These are phyloP conservation scores for Dothiorella sarmentorum DNA, from an alignment of 2,329 filamentous ascomycete genomes.

Conservation along the genomic window DNA sequence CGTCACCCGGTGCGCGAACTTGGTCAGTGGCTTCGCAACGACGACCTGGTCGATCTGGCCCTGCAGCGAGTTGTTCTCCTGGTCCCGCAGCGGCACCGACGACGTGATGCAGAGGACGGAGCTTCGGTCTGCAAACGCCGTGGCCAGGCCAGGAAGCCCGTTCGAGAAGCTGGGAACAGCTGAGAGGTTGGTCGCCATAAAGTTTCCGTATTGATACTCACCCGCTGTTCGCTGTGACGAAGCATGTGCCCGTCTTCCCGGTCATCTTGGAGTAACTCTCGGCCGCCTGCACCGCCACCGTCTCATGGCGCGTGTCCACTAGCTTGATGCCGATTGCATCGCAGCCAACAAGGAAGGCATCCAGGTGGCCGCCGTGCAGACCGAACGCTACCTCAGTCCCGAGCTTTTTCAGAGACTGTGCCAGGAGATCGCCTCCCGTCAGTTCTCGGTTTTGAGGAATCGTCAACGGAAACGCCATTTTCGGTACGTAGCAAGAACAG, in stretches of 20 bases:
- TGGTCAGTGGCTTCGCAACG: constrained; percentile 43
- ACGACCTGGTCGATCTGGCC: constrained; percentile 48
- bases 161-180: constrained; percentile 41
- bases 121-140: constrained; percentile 45
- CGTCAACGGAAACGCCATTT: constrained; percentile 8
- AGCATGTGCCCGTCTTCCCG: constrained; percentile 45
- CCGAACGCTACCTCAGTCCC: constrained; percentile 47
- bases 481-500: neutral
- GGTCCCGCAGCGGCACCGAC: constrained; percentile 44
- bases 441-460: constrained; percentile 39
- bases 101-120: constrained; percentile 47
- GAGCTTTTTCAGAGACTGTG: constrained; percentile 42
- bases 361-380: constrained; percentile 48
- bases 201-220: constrained; percentile 24
- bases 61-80: constrained; percentile 47
- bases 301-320: constrained; percentile 48
- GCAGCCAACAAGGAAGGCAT: constrained; percentile 48
- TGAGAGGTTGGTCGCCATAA: neutral
- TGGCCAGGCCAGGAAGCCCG: constrained; percentile 45
- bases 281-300: constrained; percentile 47
- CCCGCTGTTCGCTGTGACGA: constrained; percentile 50
- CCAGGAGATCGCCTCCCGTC: constrained; percentile 45
- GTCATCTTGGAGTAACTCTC: constrained; percentile 46
- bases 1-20: constrained; percentile 46
- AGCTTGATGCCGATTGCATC: constrained; percentile 40